phyloP scores from a whole-genome alignment of 2,329 filamentous ascomycete genomes.

The Scedosporium apiospermum region DNA sequence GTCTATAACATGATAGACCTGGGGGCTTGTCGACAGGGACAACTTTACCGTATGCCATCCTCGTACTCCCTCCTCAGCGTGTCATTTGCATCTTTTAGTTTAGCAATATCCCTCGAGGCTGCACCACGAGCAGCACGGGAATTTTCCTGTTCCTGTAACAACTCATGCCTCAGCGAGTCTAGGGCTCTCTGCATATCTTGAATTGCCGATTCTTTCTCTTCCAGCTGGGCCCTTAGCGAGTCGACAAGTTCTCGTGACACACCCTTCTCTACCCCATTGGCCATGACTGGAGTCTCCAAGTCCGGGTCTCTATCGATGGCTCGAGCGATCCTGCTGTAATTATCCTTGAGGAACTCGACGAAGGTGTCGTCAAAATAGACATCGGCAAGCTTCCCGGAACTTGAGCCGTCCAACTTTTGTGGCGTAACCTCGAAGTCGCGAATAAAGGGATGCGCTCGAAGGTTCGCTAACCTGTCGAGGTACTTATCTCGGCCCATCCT shows the following conservation, averaged over 20 bases:
- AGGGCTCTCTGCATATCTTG: slow-evolving; percentile 36
- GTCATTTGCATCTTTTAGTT: slow-evolving; percentile 60
- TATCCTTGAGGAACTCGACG: slow-evolving; percentile 92
- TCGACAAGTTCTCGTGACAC: slow-evolving; percentile 93
- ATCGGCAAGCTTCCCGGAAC: slow-evolving; percentile 51
- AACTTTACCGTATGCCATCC: slow-evolving; percentile 46
- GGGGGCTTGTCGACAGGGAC: background rate
- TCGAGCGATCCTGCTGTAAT: slow-evolving; percentile 75
- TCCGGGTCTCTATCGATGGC: slow-evolving; percentile 88
- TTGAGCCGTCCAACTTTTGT: slow-evolving; percentile 49
- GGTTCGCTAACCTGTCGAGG: slow-evolving; percentile 66
- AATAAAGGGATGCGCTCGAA: slow-evolving; percentile 69
- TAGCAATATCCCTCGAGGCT: slow-evolving; percentile 39
- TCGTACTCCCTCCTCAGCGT: slow-evolving; percentile 61
- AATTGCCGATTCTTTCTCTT: slow-evolving; percentile 54
- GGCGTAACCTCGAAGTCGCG: slow-evolving; percentile 84
- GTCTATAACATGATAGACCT: background rate
- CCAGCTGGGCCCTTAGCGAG: slow-evolving; percentile 65
- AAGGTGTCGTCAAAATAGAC: slow-evolving; percentile 82
- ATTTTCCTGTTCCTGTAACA: slow-evolving; percentile 66
- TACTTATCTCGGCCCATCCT: slow-evolving; percentile 81
- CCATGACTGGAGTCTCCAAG: slow-evolving; percentile 71
- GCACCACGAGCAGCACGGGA: slow-evolving; percentile 30
- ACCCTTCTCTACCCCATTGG: slow-evolving; percentile 75
- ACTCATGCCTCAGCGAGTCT: slow-evolving; percentile 37